Percentiles rank a stretch among this genome's conserved stretches.
Conservation (phyloP, 2,329 filamentous ascomycete genomes). For the Pseudogymnoascus sp. region DNA sequence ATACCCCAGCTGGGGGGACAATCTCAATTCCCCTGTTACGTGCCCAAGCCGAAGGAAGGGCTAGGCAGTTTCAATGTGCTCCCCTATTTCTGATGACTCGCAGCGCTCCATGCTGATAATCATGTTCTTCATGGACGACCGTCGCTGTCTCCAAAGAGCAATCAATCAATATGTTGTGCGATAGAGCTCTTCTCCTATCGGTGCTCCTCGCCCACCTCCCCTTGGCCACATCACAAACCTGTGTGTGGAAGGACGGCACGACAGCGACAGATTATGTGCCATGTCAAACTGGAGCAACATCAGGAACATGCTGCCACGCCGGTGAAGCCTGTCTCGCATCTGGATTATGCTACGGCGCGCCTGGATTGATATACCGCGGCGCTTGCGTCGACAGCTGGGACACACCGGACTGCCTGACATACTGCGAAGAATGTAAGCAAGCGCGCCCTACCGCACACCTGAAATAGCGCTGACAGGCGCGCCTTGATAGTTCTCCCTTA, state of each 20-base stretch:
- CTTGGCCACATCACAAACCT: not conserved
- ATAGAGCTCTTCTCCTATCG: not conserved
- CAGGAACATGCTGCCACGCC: slow-evolving; percentile 13
- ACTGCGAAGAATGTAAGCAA: slow-evolving; percentile 14
- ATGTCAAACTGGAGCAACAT: slow-evolving; percentile 12
- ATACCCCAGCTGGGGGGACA: not conserved
- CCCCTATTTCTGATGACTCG: not conserved
- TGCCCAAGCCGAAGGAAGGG: not conserved
- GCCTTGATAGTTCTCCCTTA: slow-evolving; percentile 11
- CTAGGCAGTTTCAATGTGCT: not conserved
- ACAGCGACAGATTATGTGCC: slow-evolving; percentile 11
- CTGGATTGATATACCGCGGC: slow-evolving; percentile 18
- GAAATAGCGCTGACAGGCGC: slow-evolving; percentile 15
- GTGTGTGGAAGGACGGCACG: not conserved
- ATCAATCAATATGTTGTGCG: not conserved
- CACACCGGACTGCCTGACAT: slow-evolving; percentile 17
- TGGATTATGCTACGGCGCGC: slow-evolving; percentile 15
- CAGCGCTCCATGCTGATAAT: not conserved
- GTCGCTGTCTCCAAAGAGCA: not conserved
- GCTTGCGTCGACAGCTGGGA: slow-evolving; percentile 17
- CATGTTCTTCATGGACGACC: not conserved
- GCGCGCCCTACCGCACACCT: slow-evolving; percentile 1
- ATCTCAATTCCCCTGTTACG: not conserved
- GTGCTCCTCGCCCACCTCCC: not conserved
- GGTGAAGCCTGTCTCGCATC: slow-evolving; percentile 15